Conservation (phyloP, 495 filamentous ascomycete species). For the Daldinia concentrica region DNA sequence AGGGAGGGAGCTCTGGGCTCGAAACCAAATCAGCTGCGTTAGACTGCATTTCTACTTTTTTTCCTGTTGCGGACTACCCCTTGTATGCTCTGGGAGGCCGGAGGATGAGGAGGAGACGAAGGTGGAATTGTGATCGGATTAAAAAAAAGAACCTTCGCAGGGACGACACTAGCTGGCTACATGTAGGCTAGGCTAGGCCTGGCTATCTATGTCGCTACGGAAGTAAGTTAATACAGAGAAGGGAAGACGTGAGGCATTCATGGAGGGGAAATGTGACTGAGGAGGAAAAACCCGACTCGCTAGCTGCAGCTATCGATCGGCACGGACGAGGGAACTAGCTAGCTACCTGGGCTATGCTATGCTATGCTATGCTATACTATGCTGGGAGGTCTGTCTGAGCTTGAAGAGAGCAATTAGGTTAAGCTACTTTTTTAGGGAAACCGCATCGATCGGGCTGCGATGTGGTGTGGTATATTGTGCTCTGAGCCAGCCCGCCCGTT, state of each 20-base stretch:
- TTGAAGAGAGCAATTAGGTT: background rate
- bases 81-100: background rate
- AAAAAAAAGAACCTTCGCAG: background rate
- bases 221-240: slow-evolving; percentile 1
- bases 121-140: background rate
- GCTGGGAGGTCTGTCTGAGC: background rate
- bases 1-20: background rate
- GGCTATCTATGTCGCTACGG: background rate
- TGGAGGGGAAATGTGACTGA: background rate
- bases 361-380: background rate
- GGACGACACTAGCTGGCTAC: background rate
- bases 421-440: background rate
- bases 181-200: no score
- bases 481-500: background rate
- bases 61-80: background rate
- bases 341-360: background rate
- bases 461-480: background rate
- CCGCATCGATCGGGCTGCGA: background rate
- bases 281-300: background rate
- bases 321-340: no score
- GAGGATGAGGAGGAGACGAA: background rate
- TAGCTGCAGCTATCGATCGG: background rate
- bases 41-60: slow-evolving; percentile 26
- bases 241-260: background rate
- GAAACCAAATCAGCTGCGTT: slow-evolving; percentile 1